A percentile compares a stretch with the other conserved stretches of the same genome.
phyloP scores from a whole-genome alignment of 495 filamentous ascomycete species.

The Amphirosellinia nigrospora region DNA sequence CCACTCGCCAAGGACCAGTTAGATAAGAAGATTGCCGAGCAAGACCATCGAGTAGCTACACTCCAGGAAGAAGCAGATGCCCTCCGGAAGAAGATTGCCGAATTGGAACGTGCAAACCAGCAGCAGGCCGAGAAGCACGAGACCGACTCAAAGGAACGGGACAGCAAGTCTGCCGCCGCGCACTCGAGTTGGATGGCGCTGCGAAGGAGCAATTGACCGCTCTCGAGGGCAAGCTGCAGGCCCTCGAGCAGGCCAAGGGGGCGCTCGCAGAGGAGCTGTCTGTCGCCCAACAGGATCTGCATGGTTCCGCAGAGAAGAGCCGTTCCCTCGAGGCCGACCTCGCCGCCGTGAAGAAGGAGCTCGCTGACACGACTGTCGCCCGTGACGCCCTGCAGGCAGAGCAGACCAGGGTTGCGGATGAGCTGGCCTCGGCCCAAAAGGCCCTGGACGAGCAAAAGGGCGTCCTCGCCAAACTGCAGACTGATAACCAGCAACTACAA shows the following conservation, averaged over 20 bases:
- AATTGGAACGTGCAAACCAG: constrained; percentile 12
- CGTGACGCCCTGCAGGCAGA: constrained; percentile 20
- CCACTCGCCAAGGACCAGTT: constrained; percentile 25
- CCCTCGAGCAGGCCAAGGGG: constrained; percentile 17
- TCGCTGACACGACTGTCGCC: constrained; percentile 8
- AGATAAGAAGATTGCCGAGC: constrained; percentile 24
- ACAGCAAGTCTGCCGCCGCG: constrained; percentile 20
- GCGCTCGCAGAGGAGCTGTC: constrained; percentile 20
- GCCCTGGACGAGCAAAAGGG: constrained; percentile 22
- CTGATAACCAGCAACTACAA: constrained; percentile 13
- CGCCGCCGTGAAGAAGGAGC: constrained; percentile 20
- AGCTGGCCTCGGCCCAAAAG: constrained; percentile 23
- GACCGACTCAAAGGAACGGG: not conserved
- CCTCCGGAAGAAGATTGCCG: constrained; percentile 23
- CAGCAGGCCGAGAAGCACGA: constrained; percentile 8
- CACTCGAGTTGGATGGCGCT: constrained; percentile 19
- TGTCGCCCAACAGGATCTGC: constrained; percentile 20
- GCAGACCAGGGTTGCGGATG: constrained; percentile 16
- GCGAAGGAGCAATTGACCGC: constrained; percentile 12
- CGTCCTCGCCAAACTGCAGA: constrained; percentile 15
- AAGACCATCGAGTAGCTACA: constrained; percentile 10
- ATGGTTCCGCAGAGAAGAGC: constrained; percentile 7
- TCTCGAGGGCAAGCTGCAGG: constrained; percentile 20
- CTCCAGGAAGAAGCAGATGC: constrained; percentile 26
- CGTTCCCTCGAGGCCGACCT: constrained; percentile 16